phyloP scores from a whole-genome alignment of 306 rosid genomes.

The Betula pendula region DNA sequence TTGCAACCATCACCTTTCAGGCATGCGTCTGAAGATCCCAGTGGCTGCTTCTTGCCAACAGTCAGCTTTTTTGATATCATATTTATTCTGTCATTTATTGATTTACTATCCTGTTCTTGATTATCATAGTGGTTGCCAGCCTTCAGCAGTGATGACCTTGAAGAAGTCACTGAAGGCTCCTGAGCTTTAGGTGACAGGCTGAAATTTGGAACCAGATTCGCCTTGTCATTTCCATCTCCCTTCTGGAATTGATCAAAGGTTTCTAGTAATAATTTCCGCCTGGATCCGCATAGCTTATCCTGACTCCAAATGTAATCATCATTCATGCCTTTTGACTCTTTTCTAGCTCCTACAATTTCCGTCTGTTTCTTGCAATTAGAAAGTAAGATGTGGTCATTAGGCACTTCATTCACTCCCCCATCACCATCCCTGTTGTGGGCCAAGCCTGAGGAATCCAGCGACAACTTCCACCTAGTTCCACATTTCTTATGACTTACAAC shows the following conservation, averaged over 20 bases:
- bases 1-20: not conserved
- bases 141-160: not conserved
- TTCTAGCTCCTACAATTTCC: constrained; percentile 24
- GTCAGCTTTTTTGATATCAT: constrained; percentile 15
- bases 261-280: constrained; percentile 30
- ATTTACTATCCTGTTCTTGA: constrained; percentile 6
- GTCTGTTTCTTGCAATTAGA: constrained; percentile 1
- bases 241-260: constrained; percentile 14
- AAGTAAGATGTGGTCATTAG: not conserved
- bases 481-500: constrained; percentile 10
- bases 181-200: not conserved
- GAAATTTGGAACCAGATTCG: constrained; percentile 1
- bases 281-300: constrained; percentile 26
- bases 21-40: constrained; percentile 4
- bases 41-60: constrained; percentile 12
- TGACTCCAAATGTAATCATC: constrained; percentile 17
- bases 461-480: constrained; percentile 29
- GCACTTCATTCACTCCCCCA: constrained; percentile 16
- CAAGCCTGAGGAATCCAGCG: constrained; percentile 15
- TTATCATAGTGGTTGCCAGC: not conserved
- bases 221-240: constrained; percentile 7
- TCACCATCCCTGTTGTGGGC: not conserved
- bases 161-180: constrained; percentile 4
- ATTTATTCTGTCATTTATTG: not conserved
- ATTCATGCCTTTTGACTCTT: not conserved